phyloP scores from a whole-genome alignment of 306 rosid species.

The Phaseolus lunatus region DNA sequence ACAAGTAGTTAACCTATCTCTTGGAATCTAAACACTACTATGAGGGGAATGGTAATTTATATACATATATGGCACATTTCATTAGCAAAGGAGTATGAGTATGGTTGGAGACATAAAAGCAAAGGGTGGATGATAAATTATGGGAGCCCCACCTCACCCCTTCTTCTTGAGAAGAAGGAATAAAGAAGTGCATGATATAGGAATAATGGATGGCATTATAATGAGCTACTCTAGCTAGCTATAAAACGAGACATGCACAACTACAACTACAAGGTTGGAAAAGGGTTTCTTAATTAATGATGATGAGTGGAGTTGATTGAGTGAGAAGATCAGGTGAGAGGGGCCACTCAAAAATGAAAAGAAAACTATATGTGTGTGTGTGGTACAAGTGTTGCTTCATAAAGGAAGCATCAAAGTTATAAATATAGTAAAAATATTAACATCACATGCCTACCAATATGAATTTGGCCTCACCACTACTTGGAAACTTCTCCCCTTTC shows the following conservation, averaged over 20 bases:
- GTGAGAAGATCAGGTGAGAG: slow-evolving; percentile 38
- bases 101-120: slow-evolving; percentile 13
- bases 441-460: slow-evolving; percentile 52
- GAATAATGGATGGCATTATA: slow-evolving; percentile 43
- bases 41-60: no score
- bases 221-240: slow-evolving; percentile 44
- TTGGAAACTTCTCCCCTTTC: neutral
- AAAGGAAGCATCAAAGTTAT: slow-evolving; percentile 37
- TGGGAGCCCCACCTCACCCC: neutral
- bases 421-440: slow-evolving; percentile 20
- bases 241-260: neutral
- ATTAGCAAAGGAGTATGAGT: neutral
- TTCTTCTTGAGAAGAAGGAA: neutral
- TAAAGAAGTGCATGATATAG: slow-evolving; percentile 27
- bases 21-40: no score
- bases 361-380: slow-evolving; percentile 18
- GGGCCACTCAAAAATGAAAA: slow-evolving; percentile 37
- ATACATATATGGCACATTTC: neutral
- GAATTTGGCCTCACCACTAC: slow-evolving; percentile 35
- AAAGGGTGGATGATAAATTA: slow-evolving; percentile 2
- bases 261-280: slow-evolving; percentile 45
- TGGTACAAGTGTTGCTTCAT: slow-evolving; percentile 31
- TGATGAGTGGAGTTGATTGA: slow-evolving; percentile 46
- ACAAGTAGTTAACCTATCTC: no score
- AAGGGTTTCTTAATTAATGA: slow-evolving; percentile 45